A percentile compares a stretch with the other conserved stretches of the same genome.
These are phyloP conservation scores for Leccinum solheimii DNA, from an alignment of 1,284 basidiomycete genomes.

Conservation along the genomic window DNA sequence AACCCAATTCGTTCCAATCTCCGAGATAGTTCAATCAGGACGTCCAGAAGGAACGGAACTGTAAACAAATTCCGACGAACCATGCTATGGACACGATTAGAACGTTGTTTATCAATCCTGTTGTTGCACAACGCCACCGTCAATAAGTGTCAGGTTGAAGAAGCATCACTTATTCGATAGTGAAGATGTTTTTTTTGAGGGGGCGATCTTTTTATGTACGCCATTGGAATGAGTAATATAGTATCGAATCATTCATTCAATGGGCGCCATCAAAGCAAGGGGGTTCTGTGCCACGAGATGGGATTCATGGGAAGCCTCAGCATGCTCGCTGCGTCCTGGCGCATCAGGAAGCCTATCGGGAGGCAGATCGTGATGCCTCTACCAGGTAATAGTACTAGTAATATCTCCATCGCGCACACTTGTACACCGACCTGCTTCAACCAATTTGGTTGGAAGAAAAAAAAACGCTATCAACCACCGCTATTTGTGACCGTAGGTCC, in stretches of 20 bases:
- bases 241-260: not conserved
- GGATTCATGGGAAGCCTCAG: slow-evolving; percentile 2
- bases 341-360: slow-evolving; percentile 25
- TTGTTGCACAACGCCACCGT: slow-evolving; percentile 28
- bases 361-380: slow-evolving; percentile 22
- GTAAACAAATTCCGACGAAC: slow-evolving; percentile 23
- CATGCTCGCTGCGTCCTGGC: slow-evolving; percentile 9
- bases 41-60: slow-evolving; percentile 20
- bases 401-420: not conserved
- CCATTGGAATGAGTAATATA: slow-evolving; percentile 12
- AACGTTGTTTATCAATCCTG: slow-evolving; percentile 18
- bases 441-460: not conserved
- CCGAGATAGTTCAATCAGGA: slow-evolving; percentile 25
- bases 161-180: slow-evolving; percentile 12
- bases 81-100: slow-evolving; percentile 11
- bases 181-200: slow-evolving; percentile 9
- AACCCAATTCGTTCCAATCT: slow-evolving; percentile 29
- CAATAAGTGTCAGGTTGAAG: slow-evolving; percentile 17
- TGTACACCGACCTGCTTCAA: slow-evolving; percentile 7
- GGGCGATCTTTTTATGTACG: slow-evolving; percentile 25
- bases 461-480: not conserved
- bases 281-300: slow-evolving; percentile 19
- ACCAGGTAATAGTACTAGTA: slow-evolving; percentile 14
- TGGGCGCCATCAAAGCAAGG: slow-evolving; percentile 13
- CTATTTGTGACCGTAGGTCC: slow-evolving; percentile 10